Percentiles rank a stretch among this genome's conserved stretches.
These are phyloP conservation scores for Moelleriella libera DNA, from an alignment of 2,329 filamentous ascomycete species.

Conservation along the genomic window DNA sequence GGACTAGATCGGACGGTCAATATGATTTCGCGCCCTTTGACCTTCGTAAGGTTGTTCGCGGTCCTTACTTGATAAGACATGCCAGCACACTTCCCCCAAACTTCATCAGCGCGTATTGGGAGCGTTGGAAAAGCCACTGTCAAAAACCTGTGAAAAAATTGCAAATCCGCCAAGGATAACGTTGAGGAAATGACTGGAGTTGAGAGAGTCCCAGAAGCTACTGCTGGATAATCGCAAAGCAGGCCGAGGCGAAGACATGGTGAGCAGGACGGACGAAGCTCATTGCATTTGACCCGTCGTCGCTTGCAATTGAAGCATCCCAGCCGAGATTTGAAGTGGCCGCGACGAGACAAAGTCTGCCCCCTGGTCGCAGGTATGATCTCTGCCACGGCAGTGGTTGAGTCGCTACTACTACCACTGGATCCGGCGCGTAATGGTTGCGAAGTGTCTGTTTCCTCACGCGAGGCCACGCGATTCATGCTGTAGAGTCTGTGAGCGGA, in stretches of 20 bases:
- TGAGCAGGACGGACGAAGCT: constrained; percentile 13
- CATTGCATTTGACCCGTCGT: constrained; percentile 17
- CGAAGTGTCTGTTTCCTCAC: too few species aligned
- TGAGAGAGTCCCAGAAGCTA: neutral
- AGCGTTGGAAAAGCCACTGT: constrained; percentile 23
- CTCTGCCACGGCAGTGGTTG: neutral
- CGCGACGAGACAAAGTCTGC: constrained; percentile 6
- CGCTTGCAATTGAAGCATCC: constrained; percentile 18
- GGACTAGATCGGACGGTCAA: constrained; percentile 10
- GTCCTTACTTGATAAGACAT: constrained; percentile 19
- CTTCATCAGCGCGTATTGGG: constrained; percentile 15
- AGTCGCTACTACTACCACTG: too few species aligned
- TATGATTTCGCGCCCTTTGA: too few species aligned
- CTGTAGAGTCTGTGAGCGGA: too few species aligned
- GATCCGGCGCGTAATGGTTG: too few species aligned
- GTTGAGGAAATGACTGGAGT: constrained; percentile 4
- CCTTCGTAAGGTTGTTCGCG: neutral
- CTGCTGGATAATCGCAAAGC: constrained; percentile 15
- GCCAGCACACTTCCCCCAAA: constrained; percentile 19
- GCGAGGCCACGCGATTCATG: too few species aligned
- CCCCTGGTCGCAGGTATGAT: neutral
- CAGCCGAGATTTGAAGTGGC: constrained; percentile 15
- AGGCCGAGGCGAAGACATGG: constrained; percentile 19
- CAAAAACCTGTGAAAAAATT: constrained; percentile 36
- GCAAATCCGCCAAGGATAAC: constrained; percentile 28